phyloP scores from a whole-genome alignment of 257 asterid species.

The Fraxinus pennsylvanica region DNA sequence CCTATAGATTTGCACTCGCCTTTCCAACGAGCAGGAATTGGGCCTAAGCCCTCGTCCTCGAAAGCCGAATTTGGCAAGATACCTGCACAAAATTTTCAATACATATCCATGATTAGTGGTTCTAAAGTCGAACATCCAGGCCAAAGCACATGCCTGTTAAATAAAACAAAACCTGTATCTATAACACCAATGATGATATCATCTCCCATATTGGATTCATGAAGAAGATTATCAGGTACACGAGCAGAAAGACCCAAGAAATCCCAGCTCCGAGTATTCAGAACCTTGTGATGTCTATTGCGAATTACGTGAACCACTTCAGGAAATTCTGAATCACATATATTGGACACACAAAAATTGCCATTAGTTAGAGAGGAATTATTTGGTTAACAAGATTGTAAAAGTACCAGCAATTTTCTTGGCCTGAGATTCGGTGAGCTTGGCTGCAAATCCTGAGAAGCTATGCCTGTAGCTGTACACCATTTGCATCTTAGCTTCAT shows the following conservation, averaged over 20 bases:
- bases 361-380: background rate
- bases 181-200: conserved; percentile 24
- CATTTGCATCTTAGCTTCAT: conserved; percentile 13
- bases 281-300: conserved; percentile 4
- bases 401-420: conserved; percentile 19
- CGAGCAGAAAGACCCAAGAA: conserved; percentile 18
- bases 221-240: conserved; percentile 6
- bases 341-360: background rate
- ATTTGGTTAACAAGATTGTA: background rate
- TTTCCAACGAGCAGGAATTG: conserved; percentile 23
- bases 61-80: conserved; percentile 12
- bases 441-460: conserved; percentile 35
- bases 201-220: conserved; percentile 25
- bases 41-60: conserved; percentile 24
- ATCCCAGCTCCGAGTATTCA: conserved; percentile 19
- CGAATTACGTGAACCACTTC: conserved; percentile 15
- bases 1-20: conserved; percentile 18
- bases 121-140: too few species aligned
- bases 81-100: background rate
- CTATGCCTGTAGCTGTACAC: conserved; percentile 30
- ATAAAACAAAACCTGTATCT: conserved; percentile 17
- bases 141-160: too few species aligned
- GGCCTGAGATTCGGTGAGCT: conserved; percentile 19
- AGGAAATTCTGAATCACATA: background rate
- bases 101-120: background rate